These are phyloP conservation scores for Hypoxylon rickii DNA, from an alignment of 495 filamentous ascomycete genomes.

Conservation along the genomic window DNA sequence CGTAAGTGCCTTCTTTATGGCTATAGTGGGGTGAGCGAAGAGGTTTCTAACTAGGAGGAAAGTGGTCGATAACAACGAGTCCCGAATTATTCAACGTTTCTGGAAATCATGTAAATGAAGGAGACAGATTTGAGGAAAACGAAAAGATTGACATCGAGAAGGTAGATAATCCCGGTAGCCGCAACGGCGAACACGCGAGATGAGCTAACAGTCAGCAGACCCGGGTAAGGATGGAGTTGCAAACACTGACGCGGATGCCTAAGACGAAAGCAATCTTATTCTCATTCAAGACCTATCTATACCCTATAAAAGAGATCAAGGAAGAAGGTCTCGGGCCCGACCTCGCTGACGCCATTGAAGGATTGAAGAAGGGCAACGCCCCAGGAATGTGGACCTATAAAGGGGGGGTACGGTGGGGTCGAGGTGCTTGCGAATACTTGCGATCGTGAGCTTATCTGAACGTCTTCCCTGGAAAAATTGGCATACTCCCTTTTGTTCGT, in stretches of 20 bases:
- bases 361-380: constrained; percentile 68
- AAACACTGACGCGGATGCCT: constrained; percentile 76
- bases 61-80: constrained; percentile 69
- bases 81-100: constrained; percentile 58
- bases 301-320: constrained; percentile 68
- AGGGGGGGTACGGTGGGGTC: constrained; percentile 67
- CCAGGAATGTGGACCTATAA: constrained; percentile 73
- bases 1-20: constrained; percentile 34
- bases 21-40: background rate
- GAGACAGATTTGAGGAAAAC: constrained; percentile 47
- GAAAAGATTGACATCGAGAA: constrained; percentile 56
- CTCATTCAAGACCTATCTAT: constrained; percentile 79
- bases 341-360: constrained; percentile 73
- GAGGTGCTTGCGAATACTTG: constrained; percentile 63
- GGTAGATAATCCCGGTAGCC: constrained; percentile 28
- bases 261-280: constrained; percentile 70
- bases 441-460: constrained; percentile 43
- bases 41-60: background rate
- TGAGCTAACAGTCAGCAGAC: constrained; percentile 42
- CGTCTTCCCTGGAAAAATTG: too few relatives aligned
- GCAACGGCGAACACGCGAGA: background rate
- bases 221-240: constrained; percentile 71
- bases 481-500: too few relatives aligned
- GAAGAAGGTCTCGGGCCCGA: constrained; percentile 68
- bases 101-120: constrained; percentile 54